Evolutionary conservation across 2,329 filamentous ascomycete genomes (phyloP).

Genomic region (Curvularia lunata): DNA sequence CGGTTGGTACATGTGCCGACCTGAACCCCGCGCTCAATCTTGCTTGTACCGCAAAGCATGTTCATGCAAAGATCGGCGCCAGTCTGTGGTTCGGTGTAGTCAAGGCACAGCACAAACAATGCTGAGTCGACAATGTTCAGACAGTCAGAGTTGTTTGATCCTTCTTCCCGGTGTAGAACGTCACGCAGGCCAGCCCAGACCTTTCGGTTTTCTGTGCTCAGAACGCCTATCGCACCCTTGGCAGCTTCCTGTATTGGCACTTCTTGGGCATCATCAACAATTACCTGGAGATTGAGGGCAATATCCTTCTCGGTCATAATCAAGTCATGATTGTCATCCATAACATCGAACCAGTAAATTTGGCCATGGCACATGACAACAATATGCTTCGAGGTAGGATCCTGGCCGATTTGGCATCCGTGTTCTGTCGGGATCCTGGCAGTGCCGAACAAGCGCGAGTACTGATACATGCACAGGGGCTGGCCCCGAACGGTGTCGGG

Average conservation of each 20-base stretch:
- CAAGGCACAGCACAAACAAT: constrained; percentile 88
- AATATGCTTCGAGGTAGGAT: constrained; percentile 89
- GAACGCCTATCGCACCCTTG: constrained; percentile 89
- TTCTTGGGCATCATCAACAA: constrained; percentile 87
- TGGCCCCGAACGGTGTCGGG: constrained; percentile 84
- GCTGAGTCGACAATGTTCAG: constrained; percentile 95
- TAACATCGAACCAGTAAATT: constrained; percentile 98
- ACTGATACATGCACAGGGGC: constrained; percentile 97
- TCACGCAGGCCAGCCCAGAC: constrained; percentile 93
- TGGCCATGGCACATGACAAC: constrained; percentile 94
- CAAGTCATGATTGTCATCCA: constrained; percentile 91
- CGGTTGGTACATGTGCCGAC: constrained; percentile 97
- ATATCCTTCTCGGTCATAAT: constrained; percentile 98
- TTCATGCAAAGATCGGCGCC: constrained; percentile 91
- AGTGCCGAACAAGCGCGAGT: constrained; percentile 92
- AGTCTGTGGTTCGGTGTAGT: constrained; percentile 84
- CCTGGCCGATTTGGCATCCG: constrained; percentile 94
- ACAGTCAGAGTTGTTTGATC: constrained; percentile 94
- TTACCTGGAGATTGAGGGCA: constrained; percentile 86
- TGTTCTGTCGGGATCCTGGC: constrained; percentile 92
- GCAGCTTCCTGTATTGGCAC: constrained; percentile 92
- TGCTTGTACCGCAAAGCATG: constrained; percentile 95
- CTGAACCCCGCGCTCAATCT: constrained; percentile 90
- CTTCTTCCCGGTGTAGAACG: constrained; percentile 81
- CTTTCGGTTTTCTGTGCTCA: constrained; percentile 96